These are phyloP conservation scores for Kuraishia capsulata DNA, from an alignment of 805 yeast genomes.

Conservation along the genomic window DNA sequence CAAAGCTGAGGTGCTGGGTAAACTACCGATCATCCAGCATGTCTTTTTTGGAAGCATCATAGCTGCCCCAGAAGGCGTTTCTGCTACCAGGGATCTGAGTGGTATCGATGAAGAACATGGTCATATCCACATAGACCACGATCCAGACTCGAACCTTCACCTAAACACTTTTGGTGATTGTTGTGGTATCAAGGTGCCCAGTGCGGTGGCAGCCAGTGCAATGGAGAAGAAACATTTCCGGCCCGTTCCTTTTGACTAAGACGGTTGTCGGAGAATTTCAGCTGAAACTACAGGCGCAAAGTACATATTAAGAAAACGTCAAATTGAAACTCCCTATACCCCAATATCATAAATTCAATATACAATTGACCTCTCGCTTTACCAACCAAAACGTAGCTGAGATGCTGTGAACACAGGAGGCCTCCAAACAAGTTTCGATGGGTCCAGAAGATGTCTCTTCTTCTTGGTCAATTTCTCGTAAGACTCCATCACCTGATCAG, in stretches of 20 bases:
- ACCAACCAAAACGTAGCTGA: constrained; percentile 95
- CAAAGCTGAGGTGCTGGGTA: constrained; percentile 82
- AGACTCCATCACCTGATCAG: constrained; percentile 70
- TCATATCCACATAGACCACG: constrained; percentile 11
- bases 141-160: constrained; percentile 31
- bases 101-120: constrained; percentile 17
- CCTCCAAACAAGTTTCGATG: constrained; percentile 72
- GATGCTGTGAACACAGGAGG: constrained; percentile 96
- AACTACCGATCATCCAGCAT: constrained; percentile 91
- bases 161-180: constrained; percentile 85
- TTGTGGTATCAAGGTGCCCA: constrained; percentile 93
- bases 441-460: constrained; percentile 67
- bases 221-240: constrained; percentile 28
- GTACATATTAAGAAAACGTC: not conserved
- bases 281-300: not conserved
- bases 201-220: constrained; percentile 86
- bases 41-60: constrained; percentile 73
- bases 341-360: constrained; percentile 2
- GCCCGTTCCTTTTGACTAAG: constrained; percentile 61
- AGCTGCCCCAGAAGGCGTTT: constrained; percentile 64
- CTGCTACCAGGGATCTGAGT: constrained; percentile 17
- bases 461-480: constrained; percentile 59
- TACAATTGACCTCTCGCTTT: constrained; percentile 9
- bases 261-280: not conserved
- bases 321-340: constrained; percentile 5